These are phyloP conservation scores for Asterophora parasitica DNA, from an alignment of 768 basidiomycete species.

Conservation along the genomic window DNA sequence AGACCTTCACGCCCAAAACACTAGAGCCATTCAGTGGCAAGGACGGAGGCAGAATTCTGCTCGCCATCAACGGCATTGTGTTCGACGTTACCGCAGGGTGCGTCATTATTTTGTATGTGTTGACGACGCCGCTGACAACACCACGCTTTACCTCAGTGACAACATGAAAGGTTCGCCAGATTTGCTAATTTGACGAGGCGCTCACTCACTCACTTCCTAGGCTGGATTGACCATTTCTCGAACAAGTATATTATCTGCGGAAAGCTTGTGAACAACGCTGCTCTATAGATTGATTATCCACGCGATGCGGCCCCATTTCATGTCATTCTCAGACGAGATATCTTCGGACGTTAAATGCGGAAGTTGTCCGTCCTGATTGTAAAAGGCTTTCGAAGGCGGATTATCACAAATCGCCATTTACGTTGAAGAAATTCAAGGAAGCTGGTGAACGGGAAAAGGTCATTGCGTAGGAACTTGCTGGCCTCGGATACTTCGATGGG, in stretches of 20 bases:
- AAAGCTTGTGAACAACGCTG: conserved; percentile 78
- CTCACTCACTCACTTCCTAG: conserved; percentile 33
- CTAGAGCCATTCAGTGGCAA: conserved; percentile 62
- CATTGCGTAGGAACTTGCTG: too few relatives aligned
- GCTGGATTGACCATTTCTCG: conserved; percentile 92
- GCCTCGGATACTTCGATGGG: too few relatives aligned
- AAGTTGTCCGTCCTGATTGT: too few relatives aligned
- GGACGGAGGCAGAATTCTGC: conserved; percentile 67
- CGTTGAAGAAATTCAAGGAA: too few relatives aligned
- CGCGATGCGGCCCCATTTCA: too few relatives aligned
- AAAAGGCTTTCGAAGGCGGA: too few relatives aligned
- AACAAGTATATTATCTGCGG: conserved; percentile 92
- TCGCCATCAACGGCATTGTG: conserved; percentile 80
- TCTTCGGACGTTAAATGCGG: too few relatives aligned
- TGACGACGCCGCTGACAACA: conserved; percentile 6
- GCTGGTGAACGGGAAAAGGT: too few relatives aligned
- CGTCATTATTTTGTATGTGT: conserved; percentile 24
- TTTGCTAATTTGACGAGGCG: neutral
- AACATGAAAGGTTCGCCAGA: conserved; percentile 78
- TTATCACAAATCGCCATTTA: too few relatives aligned
- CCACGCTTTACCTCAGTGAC: conserved; percentile 46
- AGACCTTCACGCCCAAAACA: conserved; percentile 75
- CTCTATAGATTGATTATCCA: conserved; percentile 35
- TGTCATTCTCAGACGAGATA: too few relatives aligned
- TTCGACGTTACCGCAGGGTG: conserved; percentile 95